These are phyloP conservation scores for Puccinia horiana DNA, from an alignment of 1,284 basidiomycete genomes.

Conservation along the genomic window DNA sequence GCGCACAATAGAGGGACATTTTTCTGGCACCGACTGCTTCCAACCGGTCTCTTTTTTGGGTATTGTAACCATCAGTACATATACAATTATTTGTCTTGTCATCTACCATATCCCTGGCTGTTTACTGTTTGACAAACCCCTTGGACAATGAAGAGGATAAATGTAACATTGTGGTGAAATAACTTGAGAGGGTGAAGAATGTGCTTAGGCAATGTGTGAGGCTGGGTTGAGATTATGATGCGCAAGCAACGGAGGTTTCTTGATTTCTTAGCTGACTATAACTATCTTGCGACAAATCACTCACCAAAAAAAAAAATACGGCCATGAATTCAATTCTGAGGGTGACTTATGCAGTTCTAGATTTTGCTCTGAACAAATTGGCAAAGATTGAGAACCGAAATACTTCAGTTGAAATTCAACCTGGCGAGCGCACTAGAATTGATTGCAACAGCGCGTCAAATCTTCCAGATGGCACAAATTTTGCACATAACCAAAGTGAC, in stretches of 20 bases:
- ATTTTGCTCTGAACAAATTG: constrained; percentile 23
- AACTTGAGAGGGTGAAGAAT: constrained; percentile 15
- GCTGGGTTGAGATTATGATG: background rate
- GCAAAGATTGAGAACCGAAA: background rate
- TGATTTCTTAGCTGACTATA: background rate
- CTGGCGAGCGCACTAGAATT: background rate
- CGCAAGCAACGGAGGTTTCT: background rate
- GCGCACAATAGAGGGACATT: background rate
- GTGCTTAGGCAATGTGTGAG: constrained; percentile 11
- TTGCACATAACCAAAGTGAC: background rate
- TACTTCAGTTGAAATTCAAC: background rate
- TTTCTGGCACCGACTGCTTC: background rate
- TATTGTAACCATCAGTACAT: constrained; percentile 13
- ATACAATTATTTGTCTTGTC: constrained; percentile 34
- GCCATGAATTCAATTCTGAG: constrained; percentile 28
- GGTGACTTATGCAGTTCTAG: constrained; percentile 15
- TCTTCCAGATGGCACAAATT: background rate
- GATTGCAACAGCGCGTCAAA: background rate
- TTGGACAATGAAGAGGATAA: constrained; percentile 12
- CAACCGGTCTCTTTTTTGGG: background rate
- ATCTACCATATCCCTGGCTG: constrained; percentile 32
- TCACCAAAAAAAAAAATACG: background rate
- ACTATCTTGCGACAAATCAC: background rate
- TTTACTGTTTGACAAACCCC: constrained; percentile 41
- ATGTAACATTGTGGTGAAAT: background rate